Conservation (phyloP, 169 alveolate genomes). For the Plasmodium knowlesi region DNA sequence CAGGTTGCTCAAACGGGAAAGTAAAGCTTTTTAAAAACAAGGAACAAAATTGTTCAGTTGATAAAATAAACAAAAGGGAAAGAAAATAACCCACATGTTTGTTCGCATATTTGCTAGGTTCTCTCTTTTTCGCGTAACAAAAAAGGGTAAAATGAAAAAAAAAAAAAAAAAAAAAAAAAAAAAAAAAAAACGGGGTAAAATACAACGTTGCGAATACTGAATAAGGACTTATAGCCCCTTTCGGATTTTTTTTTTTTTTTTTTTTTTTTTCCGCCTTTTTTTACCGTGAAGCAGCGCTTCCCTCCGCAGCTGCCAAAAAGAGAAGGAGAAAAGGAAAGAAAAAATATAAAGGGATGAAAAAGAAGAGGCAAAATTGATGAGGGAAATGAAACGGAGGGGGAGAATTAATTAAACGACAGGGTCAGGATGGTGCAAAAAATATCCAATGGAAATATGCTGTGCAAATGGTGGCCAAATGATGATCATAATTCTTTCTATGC, state of each 20-base stretch:
- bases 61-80: not conserved
- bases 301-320: not conserved
- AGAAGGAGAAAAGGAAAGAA: not conserved
- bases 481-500: not conserved
- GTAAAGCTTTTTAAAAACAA: not conserved
- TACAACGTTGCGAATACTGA: not conserved
- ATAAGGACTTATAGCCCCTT: not conserved
- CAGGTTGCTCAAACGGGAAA: not conserved
- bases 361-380: not conserved
- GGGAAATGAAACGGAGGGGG: not conserved
- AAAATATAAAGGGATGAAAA: not conserved
- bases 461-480: not conserved
- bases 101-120: not conserved
- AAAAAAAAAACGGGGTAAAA: not conserved
- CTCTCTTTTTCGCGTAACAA: not conserved
- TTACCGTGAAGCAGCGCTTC: too few relatives aligned
- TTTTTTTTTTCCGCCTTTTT: not conserved
- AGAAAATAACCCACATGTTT: not conserved
- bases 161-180: too few relatives aligned
- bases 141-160: not conserved
- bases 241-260: not conserved
- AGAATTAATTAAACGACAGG: not conserved
- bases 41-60: not conserved
- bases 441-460: not conserved
- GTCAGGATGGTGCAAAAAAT: not conserved